A percentile compares a stretch with the other conserved stretches of the same genome.
Conservation (phyloP, 2,329 filamentous ascomycete genomes). For the Claviceps fusiformis region DNA sequence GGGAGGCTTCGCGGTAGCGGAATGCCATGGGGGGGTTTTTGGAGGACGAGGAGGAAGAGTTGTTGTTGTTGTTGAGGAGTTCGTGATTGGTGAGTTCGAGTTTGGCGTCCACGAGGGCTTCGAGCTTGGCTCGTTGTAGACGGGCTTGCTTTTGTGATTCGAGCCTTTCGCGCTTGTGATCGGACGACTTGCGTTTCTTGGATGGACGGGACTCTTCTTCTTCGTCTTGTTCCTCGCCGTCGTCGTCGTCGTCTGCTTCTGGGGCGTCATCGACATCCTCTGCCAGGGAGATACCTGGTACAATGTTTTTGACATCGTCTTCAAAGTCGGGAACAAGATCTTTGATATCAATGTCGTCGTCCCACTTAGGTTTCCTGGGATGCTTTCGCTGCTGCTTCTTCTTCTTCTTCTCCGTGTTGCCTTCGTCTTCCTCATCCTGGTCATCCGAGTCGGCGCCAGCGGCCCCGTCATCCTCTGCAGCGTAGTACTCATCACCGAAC, state of each 20-base stretch:
- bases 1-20: slow-evolving; percentile 89
- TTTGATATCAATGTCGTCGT: slow-evolving; percentile 95
- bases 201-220: slow-evolving; percentile 32
- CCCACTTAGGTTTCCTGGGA: slow-evolving; percentile 59
- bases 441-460: slow-evolving; percentile 47
- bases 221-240: slow-evolving; percentile 21
- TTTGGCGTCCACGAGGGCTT: slow-evolving; percentile 71
- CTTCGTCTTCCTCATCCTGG: slow-evolving; percentile 29
- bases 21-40: slow-evolving; percentile 39
- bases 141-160: slow-evolving; percentile 58
- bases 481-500: slow-evolving; percentile 89
- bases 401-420: slow-evolving; percentile 27
- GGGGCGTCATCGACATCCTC: slow-evolving; percentile 21
- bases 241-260: slow-evolving; percentile 16
- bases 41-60: slow-evolving; percentile 16
- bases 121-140: slow-evolving; percentile 69
- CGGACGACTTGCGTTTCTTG: slow-evolving; percentile 47
- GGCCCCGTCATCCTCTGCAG: slow-evolving; percentile 43
- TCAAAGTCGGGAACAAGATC: slow-evolving; percentile 81
- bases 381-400: slow-evolving; percentile 31
- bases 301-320: slow-evolving; percentile 35
- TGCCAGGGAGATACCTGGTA: slow-evolving; percentile 41
- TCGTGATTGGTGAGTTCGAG: slow-evolving; percentile 59
- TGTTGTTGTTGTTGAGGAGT: slow-evolving; percentile 24
- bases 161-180: slow-evolving; percentile 44